Conservation (phyloP, 495 filamentous ascomycete species). For the Penicilliopsis zonata region DNA sequence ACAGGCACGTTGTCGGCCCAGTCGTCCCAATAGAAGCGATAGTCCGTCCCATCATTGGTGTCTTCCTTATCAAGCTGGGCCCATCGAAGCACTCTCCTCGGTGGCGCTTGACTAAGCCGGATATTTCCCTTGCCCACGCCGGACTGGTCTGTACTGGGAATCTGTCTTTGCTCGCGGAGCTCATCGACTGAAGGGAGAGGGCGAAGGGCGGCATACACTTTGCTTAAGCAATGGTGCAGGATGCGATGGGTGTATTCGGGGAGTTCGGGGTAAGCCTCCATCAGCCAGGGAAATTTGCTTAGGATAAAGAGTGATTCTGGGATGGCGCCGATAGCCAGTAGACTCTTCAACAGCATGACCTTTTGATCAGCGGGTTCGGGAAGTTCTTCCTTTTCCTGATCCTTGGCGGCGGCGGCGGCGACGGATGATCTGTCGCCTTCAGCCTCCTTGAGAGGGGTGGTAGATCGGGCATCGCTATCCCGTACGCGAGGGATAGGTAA, state of each 20-base stretch:
- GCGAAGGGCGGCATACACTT: conserved; percentile 45
- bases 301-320: conserved; percentile 90
- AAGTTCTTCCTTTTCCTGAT: conserved; percentile 46
- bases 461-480: conserved; percentile 29
- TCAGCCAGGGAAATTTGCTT: conserved; percentile 82
- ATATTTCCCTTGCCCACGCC: conserved; percentile 54
- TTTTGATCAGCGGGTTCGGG: conserved; percentile 88
- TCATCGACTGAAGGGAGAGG: conserved; percentile 29
- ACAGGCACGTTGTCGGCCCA: conserved; percentile 90
- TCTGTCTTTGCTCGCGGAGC: conserved; percentile 34
- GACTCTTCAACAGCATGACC: conserved; percentile 65
- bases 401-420: conserved; percentile 25
- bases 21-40: conserved; percentile 94
- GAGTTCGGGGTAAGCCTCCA: conserved; percentile 70
- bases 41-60: conserved; percentile 56
- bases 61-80: conserved; percentile 66
- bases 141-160: conserved; percentile 47
- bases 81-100: conserved; percentile 60
- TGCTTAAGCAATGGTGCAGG: conserved; percentile 62
- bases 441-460: conserved; percentile 36
- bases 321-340: conserved; percentile 83
- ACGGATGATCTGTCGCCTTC: conserved; percentile 36
- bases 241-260: conserved; percentile 73
- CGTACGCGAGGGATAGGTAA: conserved; percentile 36
- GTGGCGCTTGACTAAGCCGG: conserved; percentile 38